Evolutionary conservation across 2,329 filamentous ascomycete genomes (phyloP), one percentile per base, ranked within the genome.

Genomic region (Blastomyces percursus): DNA sequence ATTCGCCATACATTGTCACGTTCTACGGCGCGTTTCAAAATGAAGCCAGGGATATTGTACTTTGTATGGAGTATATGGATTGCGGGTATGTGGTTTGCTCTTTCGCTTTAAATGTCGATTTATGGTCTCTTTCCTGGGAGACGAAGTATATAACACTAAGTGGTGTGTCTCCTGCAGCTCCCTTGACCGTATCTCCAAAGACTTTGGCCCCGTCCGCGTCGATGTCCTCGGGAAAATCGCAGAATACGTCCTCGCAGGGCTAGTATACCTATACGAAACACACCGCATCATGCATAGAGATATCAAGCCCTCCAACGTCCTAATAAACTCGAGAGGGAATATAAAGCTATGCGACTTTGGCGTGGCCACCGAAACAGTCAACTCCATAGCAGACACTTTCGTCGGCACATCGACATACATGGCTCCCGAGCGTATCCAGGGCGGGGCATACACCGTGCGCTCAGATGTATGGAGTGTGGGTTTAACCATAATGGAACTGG

Each of bases 61-160:
- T 99, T 87, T 99, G 94, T 76, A 99, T 99, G 94, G 94, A 99
- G 76, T 97, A 99, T 74, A 96, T 96, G 91, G 94, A 99, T 77
- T 91, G 93, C 74, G 94, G 94, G 94, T 97, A 83, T 77, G 90
- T 79, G 27, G 4, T 2, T 2, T 30, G 27, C 27, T 30, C 4
- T 30, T 30, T 30, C 27, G n/a, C 27, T 2, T 30, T 30, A 30
- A 30, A 30, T 30, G 27, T 4, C 21, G 9, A 42, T 21, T n/a
- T 16, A 14, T 32, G 21, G 12, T 16, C 27, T 30, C 3, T 16
- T 51, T 30, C 19, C 24, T 52, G 30, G 14, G 19, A 30, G 30
- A 32, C 2, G 27, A 30, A 52, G 27, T 7, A 32, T 32, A 52
- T 19, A 11, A n/a, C 40, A 55, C 12, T 32, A 55, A 55, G 2